Percentiles rank a stretch among this genome's conserved stretches.
These are phyloP conservation scores for Allomyces javanicus DNA, from an alignment of 192 early-diverging fungal species.

Conservation along the genomic window DNA sequence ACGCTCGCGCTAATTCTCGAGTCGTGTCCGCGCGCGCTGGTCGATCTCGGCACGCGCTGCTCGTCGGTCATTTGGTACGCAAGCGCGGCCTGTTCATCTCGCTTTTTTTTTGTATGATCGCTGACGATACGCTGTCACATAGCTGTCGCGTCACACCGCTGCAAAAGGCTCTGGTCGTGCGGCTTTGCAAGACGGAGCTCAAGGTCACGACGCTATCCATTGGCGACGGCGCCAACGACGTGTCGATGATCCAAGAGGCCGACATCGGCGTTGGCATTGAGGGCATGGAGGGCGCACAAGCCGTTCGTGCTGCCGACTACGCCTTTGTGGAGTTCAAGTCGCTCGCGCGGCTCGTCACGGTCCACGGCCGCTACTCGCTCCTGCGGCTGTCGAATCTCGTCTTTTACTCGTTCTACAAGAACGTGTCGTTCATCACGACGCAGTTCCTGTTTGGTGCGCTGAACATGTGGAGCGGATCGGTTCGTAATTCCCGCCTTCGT, in stretches of 20 bases:
- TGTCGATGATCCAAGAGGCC: conserved; percentile 37
- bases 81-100: too few relatives aligned
- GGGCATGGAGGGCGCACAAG: conserved; percentile 37
- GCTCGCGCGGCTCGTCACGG: conserved; percentile 21
- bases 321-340: conserved; percentile 35
- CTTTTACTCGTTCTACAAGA: conserved; percentile 35
- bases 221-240: conserved; percentile 45
- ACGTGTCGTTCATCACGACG: conserved; percentile 25
- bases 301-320: conserved; percentile 30
- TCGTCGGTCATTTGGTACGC: conserved; percentile 26
- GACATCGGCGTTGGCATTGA: conserved; percentile 34
- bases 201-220: conserved; percentile 19
- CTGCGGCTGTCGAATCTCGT: conserved; percentile 19
- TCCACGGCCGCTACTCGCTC: conserved; percentile 31
- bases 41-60: conserved; percentile 17
- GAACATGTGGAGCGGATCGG: conserved; percentile 38
- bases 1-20: conserved; percentile 4
- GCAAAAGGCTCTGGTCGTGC: conserved; percentile 24
- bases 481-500: conserved; percentile 20
- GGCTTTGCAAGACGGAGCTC: conserved; percentile 18
- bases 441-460: conserved; percentile 54
- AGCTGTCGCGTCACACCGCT: conserved; percentile 29
- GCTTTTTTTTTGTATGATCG: too few relatives aligned
- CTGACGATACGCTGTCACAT: too few relatives aligned
- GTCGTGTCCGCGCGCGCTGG: conserved; percentile 8